These are phyloP conservation scores for Torulaspora globosa DNA, from an alignment of 1,139 yeast species.

Conservation along the genomic window DNA sequence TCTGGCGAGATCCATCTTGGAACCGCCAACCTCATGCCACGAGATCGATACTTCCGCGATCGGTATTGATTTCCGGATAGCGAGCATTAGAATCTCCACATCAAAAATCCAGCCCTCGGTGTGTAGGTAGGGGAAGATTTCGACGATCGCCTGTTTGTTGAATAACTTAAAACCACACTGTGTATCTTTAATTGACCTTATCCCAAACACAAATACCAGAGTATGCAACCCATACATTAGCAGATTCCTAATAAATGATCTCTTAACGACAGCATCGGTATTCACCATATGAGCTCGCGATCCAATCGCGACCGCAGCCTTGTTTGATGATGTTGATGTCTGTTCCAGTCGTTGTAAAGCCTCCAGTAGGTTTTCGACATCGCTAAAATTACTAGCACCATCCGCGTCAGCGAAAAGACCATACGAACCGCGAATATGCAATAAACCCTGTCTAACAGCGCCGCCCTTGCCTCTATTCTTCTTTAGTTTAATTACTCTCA, in stretches of 20 bases:
- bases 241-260: conserved; percentile 82
- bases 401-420: conserved; percentile 95
- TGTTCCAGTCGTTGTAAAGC: conserved; percentile 39
- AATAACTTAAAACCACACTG: conserved; percentile 97
- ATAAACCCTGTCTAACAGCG: conserved; percentile 91
- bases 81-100: conserved; percentile 83
- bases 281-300: conserved; percentile 96
- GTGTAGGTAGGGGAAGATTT: conserved; percentile 86
- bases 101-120: conserved; percentile 98
- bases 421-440: conserved; percentile 66
- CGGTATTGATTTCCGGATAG: conserved; percentile 61
- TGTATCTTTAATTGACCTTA: conserved; percentile 80
- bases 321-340: conserved; percentile 16
- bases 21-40: conserved; percentile 97
- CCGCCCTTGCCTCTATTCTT: conserved; percentile 95
- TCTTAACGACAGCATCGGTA: conserved; percentile 91
- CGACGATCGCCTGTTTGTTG: conserved; percentile 58
- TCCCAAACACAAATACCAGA: conserved; percentile 82
- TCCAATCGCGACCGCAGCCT: conserved; percentile 73
- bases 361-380: conserved; percentile 52
- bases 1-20: conserved; percentile 85
- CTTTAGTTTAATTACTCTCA: conserved; percentile 65
- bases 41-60: conserved; percentile 79
- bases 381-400: conserved; percentile 85
- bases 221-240: conserved; percentile 91